These are phyloP conservation scores for Tolypocladium ovalisporum DNA, from an alignment of 2,329 filamentous ascomycete species.

Conservation along the genomic window DNA sequence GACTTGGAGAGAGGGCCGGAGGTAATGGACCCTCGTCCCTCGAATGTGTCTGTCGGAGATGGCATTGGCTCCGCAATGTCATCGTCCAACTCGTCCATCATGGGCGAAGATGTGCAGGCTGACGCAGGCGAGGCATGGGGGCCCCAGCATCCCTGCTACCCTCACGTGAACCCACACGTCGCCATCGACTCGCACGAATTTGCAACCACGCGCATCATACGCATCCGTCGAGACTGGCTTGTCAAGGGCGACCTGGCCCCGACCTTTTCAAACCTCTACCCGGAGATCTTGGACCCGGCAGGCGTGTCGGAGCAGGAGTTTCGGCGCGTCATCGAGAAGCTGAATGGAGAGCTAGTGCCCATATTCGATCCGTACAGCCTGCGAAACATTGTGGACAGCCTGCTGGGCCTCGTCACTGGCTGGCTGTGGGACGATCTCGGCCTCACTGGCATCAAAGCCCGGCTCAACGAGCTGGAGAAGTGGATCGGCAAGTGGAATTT, in stretches of 20 bases:
- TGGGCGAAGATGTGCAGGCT: conserved; percentile 53
- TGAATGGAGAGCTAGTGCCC: conserved; percentile 68
- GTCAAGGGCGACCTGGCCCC: conserved; percentile 80
- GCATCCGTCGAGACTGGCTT: conserved; percentile 87
- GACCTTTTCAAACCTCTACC: conserved; percentile 89
- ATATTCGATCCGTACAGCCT: conserved; percentile 70
- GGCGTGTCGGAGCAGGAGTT: conserved; percentile 81
- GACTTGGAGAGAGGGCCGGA: conserved; percentile 46
- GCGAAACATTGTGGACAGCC: conserved; percentile 68
- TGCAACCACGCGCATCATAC: conserved; percentile 74
- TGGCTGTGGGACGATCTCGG: conserved; percentile 95
- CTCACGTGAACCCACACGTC: conserved; percentile 87
- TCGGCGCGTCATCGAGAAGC: conserved; percentile 64
- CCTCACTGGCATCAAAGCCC: conserved; percentile 61
- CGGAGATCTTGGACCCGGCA: conserved; percentile 82
- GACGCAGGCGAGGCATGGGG: conserved; percentile 78
- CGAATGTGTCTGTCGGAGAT: conserved; percentile 36
- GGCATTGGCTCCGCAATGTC: conserved; percentile 45
- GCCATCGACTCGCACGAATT: conserved; percentile 66
- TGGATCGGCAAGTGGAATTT: conserved; percentile 85
- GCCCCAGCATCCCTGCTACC: conserved; percentile 85
- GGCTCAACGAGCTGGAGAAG: conserved; percentile 57
- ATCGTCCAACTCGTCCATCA: conserved; percentile 48
- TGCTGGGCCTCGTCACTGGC: conserved; percentile 73
- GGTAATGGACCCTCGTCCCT: conserved; percentile 30